Evolutionary conservation across 768 basidiomycete species (phyloP).

Genomic region (Trametes villosa): DNA sequence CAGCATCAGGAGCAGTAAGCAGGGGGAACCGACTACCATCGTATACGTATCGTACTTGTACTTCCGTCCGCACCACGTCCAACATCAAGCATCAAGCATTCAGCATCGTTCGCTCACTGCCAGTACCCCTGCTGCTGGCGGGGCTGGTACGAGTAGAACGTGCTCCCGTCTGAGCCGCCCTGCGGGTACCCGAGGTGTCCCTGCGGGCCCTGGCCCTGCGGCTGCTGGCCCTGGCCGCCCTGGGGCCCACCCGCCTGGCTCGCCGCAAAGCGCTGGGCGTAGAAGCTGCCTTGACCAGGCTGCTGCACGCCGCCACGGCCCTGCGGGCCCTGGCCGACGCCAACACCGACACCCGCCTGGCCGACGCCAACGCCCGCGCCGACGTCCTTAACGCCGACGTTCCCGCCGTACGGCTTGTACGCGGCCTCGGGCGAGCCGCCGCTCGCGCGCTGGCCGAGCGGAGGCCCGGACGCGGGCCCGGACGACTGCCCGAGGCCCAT

Average conservation of each 20-base stretch:
- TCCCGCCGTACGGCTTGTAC: constrained; percentile 72
- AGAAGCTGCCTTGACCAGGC: constrained; percentile 48
- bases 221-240: constrained; percentile 48
- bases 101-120: constrained; percentile 36
- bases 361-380: constrained; percentile 50
- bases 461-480: constrained; percentile 49
- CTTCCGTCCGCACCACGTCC: neutral
- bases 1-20: no score
- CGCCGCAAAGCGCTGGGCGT: constrained; percentile 47
- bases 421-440: constrained; percentile 70
- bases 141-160: constrained; percentile 73
- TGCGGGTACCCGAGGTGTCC: constrained; percentile 67
- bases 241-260: constrained; percentile 48
- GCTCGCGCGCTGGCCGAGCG: constrained; percentile 48
- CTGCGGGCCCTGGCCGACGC: constrained; percentile 45
- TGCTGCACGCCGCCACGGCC: constrained; percentile 50
- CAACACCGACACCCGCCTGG: constrained; percentile 39
- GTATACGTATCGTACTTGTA: neutral
- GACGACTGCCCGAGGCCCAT: constrained; percentile 61
- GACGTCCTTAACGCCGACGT: constrained; percentile 61
- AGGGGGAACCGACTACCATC: constrained; percentile 8
- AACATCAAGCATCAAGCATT: neutral
- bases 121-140: constrained; percentile 70
- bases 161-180: constrained; percentile 59
- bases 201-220: constrained; percentile 49